Evolutionary conservation across 2,329 filamentous ascomycete species (phyloP), one percentile per base, ranked within the genome.

Genomic region (Pezicula carpinea): DNA sequence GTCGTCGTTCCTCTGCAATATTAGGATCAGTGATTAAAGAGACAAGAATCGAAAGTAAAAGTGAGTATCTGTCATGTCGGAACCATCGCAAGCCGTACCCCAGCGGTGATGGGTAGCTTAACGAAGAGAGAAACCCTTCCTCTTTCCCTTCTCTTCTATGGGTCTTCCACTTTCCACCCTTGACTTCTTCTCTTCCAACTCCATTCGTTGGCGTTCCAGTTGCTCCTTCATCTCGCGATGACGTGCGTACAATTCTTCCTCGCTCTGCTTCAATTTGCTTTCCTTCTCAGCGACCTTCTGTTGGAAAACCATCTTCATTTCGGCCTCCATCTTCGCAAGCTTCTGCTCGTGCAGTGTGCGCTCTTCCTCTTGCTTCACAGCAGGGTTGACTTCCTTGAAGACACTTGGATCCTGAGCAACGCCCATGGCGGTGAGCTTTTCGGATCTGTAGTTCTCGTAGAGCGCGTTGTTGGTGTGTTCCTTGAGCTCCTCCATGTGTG

Each of bases 281-380:
- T 99, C 93, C 79, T 99, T 99, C 73, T 99, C 93, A 58, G 89
- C 84, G 26, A 99, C 93, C 86, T 99, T 99, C 70, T 99, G 93
- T 71, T 97, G 93, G 89, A 99, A 99, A 60, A 99, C 93, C 89
- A 96, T 96, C 89, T 99, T 99, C 93, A 99, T 99, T 73, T 99
- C 93, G 65, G 90, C 84, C 73, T 99, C 93, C 93, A 99, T 99
- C 89, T 99, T 99, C 71, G 92, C 89, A 61, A 99, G 89, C 80
- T 99, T 99, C 80, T 96, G 91, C 75, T 99, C 93, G 80, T 99
- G 93, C 60, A 99, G 79, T 55, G 88, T 85, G 64, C 93, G 89
- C 79, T 99, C 93, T 75, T 99, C 93, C 71, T 99, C 93, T 74
- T 99, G 93, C 85, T 99, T 99, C 73, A 97, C 93, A 39, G 93